These are phyloP conservation scores for Pichia paraexigua DNA, from an alignment of 805 yeast species.

Conservation along the genomic window DNA sequence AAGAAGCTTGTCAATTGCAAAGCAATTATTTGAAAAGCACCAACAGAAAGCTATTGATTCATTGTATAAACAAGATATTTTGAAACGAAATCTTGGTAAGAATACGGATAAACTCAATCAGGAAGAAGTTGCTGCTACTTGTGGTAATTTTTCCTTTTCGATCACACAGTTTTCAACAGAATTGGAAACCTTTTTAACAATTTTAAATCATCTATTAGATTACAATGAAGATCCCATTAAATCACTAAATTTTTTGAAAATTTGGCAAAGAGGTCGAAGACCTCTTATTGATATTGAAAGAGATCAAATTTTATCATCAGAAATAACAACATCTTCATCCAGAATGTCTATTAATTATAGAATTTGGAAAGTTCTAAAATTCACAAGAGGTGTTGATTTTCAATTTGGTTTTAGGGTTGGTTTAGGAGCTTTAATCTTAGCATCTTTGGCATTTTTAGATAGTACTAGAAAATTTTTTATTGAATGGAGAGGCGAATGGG, in stretches of 20 bases:
- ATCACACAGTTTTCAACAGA: constrained; percentile 57
- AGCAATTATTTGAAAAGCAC: constrained; percentile 46
- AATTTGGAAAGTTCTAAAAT: constrained; percentile 43
- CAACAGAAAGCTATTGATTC: constrained; percentile 50
- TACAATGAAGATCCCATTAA: constrained; percentile 12
- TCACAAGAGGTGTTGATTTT: constrained; percentile 56
- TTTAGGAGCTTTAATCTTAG: constrained; percentile 59
- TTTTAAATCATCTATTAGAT: constrained; percentile 28
- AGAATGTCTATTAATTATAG: constrained; percentile 21
- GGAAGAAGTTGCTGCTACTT: constrained; percentile 77
- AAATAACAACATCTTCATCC: neutral
- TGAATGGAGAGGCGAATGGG: constrained; percentile 79
- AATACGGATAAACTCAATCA: constrained; percentile 45
- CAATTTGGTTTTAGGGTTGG: constrained; percentile 78
- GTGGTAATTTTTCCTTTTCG: constrained; percentile 69
- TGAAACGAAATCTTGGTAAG: constrained; percentile 32
- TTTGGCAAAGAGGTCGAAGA: constrained; percentile 34
- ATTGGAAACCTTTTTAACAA: constrained; percentile 38
- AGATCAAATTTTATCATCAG: constrained; percentile 10
- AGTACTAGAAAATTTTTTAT: constrained; percentile 45
- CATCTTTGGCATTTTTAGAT: constrained; percentile 60
- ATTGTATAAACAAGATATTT: constrained; percentile 49
- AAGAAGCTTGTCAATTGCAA: constrained; percentile 41
- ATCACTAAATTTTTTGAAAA: constrained; percentile 45
- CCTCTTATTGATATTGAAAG: constrained; percentile 1